Evolutionary conservation across 352 stramenopile species (phyloP), one percentile per base, ranked within the genome.

Genomic region (Phytophthora fragariae): DNA sequence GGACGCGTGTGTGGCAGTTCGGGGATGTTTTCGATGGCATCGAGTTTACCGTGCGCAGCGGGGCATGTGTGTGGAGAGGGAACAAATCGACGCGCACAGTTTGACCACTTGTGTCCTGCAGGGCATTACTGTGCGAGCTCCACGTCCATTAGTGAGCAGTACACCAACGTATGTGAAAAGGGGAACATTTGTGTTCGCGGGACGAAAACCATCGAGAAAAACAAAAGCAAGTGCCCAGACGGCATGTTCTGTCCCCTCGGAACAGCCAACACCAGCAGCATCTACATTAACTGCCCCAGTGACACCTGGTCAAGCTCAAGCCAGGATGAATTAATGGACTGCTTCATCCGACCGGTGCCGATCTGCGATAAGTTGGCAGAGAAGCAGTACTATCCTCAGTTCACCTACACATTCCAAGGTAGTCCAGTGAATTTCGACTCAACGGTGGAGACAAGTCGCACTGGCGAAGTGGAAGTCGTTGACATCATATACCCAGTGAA

Each of bases 61-160:
- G 97, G 97, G 0, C 95, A 98, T 72, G 90, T 98, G 1, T 99
- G 97, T 79, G 96, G 97, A 19, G 89, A 96, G 55, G 92, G 90
- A 31, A 99, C 97, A 24, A 97, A 98, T 55, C 81, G 93, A 14
- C 83, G 83, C 53, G 82, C 72, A 5, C 95, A 99, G 73, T 99
- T 98, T 67, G 79, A 92, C 41, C 92, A 99, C 57, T 73, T 98
- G 62, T 99, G 97, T 55, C 92, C 97, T 24, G 93, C 81, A 24
- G 98, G 98, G 2, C 89, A 97, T 52, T 98, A 94, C 71, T 99
- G 97, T 62, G 84, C 79, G 17, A 80, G 88, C 3, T 85, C 89
- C 31, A 99, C 94, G 31, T 89, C 86, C 1, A 88, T 96, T 14
- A 73, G 79, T 10, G 73, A 91, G 17, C 94, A 99, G 79, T 98